A percentile compares a stretch with the other conserved stretches of the same genome.
Evolutionary conservation across 1,284 basidiomycete species (phyloP).

Genomic region (Heterobasidion occidentale): DNA sequence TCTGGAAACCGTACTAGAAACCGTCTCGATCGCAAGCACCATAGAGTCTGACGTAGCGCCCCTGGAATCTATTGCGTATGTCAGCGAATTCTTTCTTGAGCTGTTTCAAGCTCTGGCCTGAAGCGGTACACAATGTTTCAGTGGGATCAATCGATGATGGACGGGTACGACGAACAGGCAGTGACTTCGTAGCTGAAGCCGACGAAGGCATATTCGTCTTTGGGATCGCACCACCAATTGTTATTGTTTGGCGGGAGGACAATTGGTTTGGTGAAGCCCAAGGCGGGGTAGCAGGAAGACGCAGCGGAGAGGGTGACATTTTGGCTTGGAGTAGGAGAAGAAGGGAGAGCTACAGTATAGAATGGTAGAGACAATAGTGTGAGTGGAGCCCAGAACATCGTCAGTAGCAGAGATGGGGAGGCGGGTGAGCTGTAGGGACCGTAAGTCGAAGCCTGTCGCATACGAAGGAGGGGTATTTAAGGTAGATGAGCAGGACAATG

Average conservation of each 20-base stretch:
- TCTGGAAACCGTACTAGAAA: constrained; percentile 45
- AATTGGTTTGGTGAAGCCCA: constrained; percentile 51
- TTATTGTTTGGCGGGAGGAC: constrained; percentile 32
- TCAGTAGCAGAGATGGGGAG: background rate
- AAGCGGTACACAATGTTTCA: background rate
- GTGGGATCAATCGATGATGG: no score
- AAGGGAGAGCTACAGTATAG: background rate
- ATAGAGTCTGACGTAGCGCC: constrained; percentile 69
- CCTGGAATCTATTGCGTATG: constrained; percentile 50
- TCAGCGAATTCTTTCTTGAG: constrained; percentile 55
- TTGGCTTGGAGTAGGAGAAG: background rate
- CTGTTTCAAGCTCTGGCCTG: constrained; percentile 27
- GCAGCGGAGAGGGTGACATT: background rate
- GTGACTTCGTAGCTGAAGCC: constrained; percentile 70
- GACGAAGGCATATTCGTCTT: constrained; percentile 62
- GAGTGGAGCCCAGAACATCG: background rate
- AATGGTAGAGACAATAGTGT: background rate
- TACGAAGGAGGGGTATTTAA: background rate
- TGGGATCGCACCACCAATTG: constrained; percentile 57
- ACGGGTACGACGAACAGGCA: background rate
- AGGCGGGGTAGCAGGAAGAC: constrained; percentile 42
- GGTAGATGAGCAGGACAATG: background rate
- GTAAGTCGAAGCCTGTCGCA: background rate
- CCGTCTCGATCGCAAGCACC: constrained; percentile 54
- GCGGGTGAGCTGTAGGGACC: background rate